Evolutionary conservation across 495 filamentous ascomycete species (phyloP).

Genomic region (Elasticomyces elasticus): DNA sequence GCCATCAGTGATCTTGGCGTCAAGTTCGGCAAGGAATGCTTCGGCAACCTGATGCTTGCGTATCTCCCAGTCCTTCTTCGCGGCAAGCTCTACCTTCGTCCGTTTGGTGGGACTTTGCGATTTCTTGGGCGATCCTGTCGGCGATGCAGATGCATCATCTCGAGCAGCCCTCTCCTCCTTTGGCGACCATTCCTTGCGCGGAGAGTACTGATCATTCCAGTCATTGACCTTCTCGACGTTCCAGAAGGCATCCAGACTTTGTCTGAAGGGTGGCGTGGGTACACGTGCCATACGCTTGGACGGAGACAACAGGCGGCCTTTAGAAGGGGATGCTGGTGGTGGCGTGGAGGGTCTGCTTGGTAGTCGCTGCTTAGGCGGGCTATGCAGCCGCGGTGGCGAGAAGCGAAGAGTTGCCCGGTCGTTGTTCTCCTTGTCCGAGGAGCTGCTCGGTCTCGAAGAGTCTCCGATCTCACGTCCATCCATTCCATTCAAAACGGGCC

Average conservation of each 20-base stretch:
- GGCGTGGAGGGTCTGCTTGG: constrained; percentile 20
- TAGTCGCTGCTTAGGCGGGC: constrained; percentile 21
- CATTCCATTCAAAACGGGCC: neutral
- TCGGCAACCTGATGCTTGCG: constrained; percentile 57
- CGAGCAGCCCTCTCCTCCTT: constrained; percentile 15
- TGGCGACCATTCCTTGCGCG: constrained; percentile 42
- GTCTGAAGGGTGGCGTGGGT: constrained; percentile 50
- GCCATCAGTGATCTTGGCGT: constrained; percentile 53
- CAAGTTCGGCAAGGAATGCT: constrained; percentile 62
- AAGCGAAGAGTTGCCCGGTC: constrained; percentile 12
- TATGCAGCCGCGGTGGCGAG: constrained; percentile 27
- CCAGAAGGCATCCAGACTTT: constrained; percentile 75
- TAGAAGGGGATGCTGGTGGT: constrained; percentile 40
- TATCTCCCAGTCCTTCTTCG: constrained; percentile 56
- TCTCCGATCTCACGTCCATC: neutral
- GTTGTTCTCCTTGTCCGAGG: constrained; percentile 21
- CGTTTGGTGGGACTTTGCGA: constrained; percentile 35
- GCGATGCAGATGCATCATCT: constrained; percentile 15
- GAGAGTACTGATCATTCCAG: constrained; percentile 75
- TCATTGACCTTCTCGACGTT: constrained; percentile 59
- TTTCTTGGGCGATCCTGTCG: constrained; percentile 29
- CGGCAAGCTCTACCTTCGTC: constrained; percentile 21
- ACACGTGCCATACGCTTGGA: constrained; percentile 40
- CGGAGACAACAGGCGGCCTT: constrained; percentile 40
- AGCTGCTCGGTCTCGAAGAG: constrained; percentile 22